phyloP scores from a whole-genome alignment of 1,284 basidiomycete species.

The Cutaneotrichosporon arboriforme region DNA sequence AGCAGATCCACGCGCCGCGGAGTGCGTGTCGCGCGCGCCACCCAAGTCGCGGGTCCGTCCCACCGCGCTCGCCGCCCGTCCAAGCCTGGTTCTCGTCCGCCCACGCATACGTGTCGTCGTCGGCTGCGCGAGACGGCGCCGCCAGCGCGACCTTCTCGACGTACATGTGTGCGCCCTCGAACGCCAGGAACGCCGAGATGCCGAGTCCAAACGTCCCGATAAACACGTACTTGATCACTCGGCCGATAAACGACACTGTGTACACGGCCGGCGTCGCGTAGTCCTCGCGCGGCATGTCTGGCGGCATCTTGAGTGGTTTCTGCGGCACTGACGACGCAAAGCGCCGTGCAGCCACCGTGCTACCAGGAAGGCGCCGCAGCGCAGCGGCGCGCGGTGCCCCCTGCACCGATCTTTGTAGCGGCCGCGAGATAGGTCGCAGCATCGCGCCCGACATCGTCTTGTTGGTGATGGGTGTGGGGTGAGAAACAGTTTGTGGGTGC shows the following conservation, averaged over 20 bases:
- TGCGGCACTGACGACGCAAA: background rate
- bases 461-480: background rate
- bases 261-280: constrained; percentile 44
- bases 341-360: background rate
- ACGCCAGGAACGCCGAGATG: constrained; percentile 45
- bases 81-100: constrained; percentile 63
- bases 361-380: background rate
- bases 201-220: constrained; percentile 41
- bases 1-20: constrained; percentile 69
- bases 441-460: background rate
- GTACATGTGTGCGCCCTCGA: constrained; percentile 61
- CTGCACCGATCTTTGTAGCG: background rate
- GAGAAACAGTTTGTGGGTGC: background rate
- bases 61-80: constrained; percentile 64
- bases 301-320: constrained; percentile 26
- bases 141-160: constrained; percentile 61
- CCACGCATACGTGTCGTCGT: constrained; percentile 66
- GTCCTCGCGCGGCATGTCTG: constrained; percentile 41
- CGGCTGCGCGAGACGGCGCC: constrained; percentile 44
- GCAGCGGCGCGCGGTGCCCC: background rate
- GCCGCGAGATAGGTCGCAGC: background rate
- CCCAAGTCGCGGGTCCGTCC: constrained; percentile 67
- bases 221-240: constrained; percentile 34
- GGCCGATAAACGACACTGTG: constrained; percentile 35
- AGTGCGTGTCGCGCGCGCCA: constrained; percentile 61